Evolutionary conservation across 768 basidiomycete genomes (phyloP).

Genomic region (Saitozyma podzolica): DNA sequence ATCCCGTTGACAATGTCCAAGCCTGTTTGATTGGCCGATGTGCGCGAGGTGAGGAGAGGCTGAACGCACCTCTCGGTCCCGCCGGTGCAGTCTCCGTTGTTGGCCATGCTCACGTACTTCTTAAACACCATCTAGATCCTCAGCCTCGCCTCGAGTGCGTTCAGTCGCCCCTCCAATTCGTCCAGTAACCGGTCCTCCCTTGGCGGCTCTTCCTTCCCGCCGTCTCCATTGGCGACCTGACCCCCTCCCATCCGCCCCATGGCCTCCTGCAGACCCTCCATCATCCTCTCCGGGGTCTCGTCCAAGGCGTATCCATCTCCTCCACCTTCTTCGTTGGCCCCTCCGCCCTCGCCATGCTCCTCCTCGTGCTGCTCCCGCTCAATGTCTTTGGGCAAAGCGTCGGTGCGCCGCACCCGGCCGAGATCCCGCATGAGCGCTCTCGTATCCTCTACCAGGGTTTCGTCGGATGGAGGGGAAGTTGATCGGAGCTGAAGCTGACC

Average conservation of each 20-base stretch:
- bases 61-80: too few relatives aligned
- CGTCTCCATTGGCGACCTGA: background rate
- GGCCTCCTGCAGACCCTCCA: conserved; percentile 62
- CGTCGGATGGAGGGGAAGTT: background rate
- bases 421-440: conserved; percentile 63
- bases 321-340: conserved; percentile 15
- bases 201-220: conserved; percentile 2
- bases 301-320: conserved; percentile 42
- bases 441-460: conserved; percentile 53
- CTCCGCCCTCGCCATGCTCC: conserved; percentile 35
- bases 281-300: conserved; percentile 27
- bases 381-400: conserved; percentile 71
- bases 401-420: conserved; percentile 64
- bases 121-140: too few relatives aligned
- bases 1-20: too few relatives aligned
- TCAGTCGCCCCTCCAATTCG: conserved; percentile 15
- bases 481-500: background rate
- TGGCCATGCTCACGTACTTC: too few relatives aligned
- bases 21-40: too few relatives aligned
- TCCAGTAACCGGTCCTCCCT: conserved; percentile 24
- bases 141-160: conserved; percentile 7
- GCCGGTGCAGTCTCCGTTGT: too few relatives aligned
- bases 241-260: conserved; percentile 25
- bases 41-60: too few relatives aligned
- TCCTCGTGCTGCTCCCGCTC: conserved; percentile 75